Evolutionary conservation across 306 rosid genomes (phyloP), one percentile per base, ranked within the genome.

Genomic region (Cicer chorassanicum): DNA sequence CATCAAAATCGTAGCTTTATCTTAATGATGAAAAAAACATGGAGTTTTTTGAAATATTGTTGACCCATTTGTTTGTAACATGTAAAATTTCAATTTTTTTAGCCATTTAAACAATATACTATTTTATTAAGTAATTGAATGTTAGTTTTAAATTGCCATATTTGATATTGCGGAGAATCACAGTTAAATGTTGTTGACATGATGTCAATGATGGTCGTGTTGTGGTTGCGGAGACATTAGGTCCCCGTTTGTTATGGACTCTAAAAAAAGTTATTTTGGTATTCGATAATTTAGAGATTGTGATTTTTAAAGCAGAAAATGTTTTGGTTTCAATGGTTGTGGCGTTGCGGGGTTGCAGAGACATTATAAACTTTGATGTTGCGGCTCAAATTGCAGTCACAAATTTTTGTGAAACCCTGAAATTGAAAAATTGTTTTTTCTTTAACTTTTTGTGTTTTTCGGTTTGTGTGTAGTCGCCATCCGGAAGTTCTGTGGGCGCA

Each of bases 401-500:
- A 54, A 16, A 18, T 1, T 55, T 19, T 18, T 57, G 1, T n/a
- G 36, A 60, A 60, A 60, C 43, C 6, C 65, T 59, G 12, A 21
- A 11, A 6, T 12, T 59, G 42, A 59, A 15, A 45, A 2, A 10
- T 57, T n/a, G 36, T 9, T 14, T 14, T 12, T 14, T 66, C 0
- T 42, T 46, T 39, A 62, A 62, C 3, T 43, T 65, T 6, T 9
- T 16, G 5, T 61, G 1, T 7, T 40, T 13, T 60, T 62, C 8
- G 70, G 12, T 43, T 19, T 57, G 76, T 74, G 18, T n/a, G 55
- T 84, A 90, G 98, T 83, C 93, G 97, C 65, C 85, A 93, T 36
- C 96, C 98, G 57, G 97, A 89, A 82, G 97, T 93, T 76, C 88
- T 89, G 2, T 93, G 98, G 98, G 97, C 98, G 4, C 98, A 93